Evolutionary conservation across 1,284 basidiomycete species (phyloP), one percentile per base, ranked within the genome.

Genomic region (Farysia itapuensis): DNA sequence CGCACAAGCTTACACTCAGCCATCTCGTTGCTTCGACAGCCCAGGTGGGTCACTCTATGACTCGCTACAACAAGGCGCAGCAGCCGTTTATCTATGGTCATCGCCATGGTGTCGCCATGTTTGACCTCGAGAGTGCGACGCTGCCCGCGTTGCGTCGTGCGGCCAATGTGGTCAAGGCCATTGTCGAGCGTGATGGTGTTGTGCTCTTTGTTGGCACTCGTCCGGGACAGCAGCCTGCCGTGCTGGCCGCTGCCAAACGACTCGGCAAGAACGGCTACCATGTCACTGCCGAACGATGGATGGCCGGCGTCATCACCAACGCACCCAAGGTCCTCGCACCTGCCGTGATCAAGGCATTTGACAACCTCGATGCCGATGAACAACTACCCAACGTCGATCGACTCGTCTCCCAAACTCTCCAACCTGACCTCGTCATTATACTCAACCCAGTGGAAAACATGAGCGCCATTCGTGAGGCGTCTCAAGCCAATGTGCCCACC

Each of bases 251-350:
- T 6, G 86, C 88, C 6, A 84, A 85, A 65, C 84, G 90, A 23
- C 77, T 97, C 57, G 90, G 85, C 14, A 43, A 39, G 3, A 73
- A 75, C 45, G 72, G 81, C 80, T 71, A 91, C 88, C 85, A 89
- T 53, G 85, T 96, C 32, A 72, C 72, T 18, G 86, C 85, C 14
- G 87, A 90, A 48, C 84, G 87, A 56, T 98, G 95, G 95, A 81
- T 93, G 45, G 89, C 93, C 2, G 95, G 95, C 28, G 90, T 89
- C 18, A 81, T 98, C 64, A 95, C 94, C 33, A 98, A 98, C 79
- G 85, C 86, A 53, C 80, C 85, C 39, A 85, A 89, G 46, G 56
- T 77, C 25, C 64, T 76, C n/a, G 53, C 60, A 2, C 52, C 66
- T 7, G 72, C 75, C 5, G 72, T 70, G 20, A 47, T 68, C 37